Percentiles rank a stretch among this genome's conserved stretches.
phyloP scores from a whole-genome alignment of 768 basidiomycete genomes.

The Lactarius hatsudake region DNA sequence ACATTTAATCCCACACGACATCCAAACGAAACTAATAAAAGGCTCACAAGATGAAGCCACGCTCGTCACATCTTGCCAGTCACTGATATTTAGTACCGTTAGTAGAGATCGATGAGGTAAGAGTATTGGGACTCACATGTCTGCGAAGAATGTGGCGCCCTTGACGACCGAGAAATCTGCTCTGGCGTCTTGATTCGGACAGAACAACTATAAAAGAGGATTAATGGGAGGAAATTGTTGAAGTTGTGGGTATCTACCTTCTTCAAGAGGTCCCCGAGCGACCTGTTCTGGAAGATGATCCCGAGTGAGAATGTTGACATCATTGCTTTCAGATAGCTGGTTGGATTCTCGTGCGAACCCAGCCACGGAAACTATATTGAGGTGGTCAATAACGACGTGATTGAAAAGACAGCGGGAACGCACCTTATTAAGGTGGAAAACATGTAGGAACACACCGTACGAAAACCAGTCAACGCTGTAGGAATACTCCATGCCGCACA shows the following conservation, averaged over 20 bases:
- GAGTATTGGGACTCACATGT: constrained; percentile 6
- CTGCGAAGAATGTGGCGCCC: constrained; percentile 15
- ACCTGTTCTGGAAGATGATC: constrained; percentile 4
- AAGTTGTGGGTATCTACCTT: background rate
- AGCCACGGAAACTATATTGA: constrained; percentile 22
- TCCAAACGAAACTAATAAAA: background rate
- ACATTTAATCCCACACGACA: background rate
- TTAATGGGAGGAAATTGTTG: background rate
- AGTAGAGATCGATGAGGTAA: background rate
- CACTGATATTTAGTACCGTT: background rate
- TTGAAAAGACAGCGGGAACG: background rate
- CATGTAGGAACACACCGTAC: constrained; percentile 24
- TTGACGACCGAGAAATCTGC: constrained; percentile 14
- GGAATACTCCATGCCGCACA: constrained; percentile 20
- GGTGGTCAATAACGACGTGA: background rate
- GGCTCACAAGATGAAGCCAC: constrained; percentile 3
- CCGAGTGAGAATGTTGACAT: constrained; percentile 14
- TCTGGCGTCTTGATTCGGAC: constrained; percentile 11
- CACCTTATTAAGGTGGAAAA: constrained; percentile 19
- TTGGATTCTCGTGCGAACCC: constrained; percentile 15
- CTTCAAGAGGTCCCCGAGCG: constrained; percentile 13
- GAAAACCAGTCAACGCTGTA: constrained; percentile 26
- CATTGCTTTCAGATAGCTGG: constrained; percentile 19
- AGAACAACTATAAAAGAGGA: constrained; percentile 2
- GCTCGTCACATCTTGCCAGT: constrained; percentile 10